Base-by-base conservation (phyloP, 73 alveolate species). In the Blepharisma japonicum region DNA sequence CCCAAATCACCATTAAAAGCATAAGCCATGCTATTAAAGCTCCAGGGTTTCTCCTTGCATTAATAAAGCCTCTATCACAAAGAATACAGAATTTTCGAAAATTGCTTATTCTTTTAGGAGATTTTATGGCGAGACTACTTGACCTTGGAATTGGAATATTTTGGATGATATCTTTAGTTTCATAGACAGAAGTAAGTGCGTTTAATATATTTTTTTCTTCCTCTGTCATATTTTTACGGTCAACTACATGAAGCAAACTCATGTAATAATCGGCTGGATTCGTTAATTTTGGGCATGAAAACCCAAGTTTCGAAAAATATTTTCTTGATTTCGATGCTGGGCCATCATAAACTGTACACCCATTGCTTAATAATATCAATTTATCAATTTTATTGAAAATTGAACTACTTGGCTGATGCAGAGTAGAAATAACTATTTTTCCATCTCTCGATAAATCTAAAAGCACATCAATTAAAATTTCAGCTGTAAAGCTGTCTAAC, bases 331-430 rank as follows among this genome's bases (percentile, higher is more conserved):
- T 77, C 45, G 77, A 46, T 18, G 81, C 61, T 2, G 84, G 83
- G 6, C 84, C 84, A 18, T 70, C 45, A 70, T 85, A 87, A 72
- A 87, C 56, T 18, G 77, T 70, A 55, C 81, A 74, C 56, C 94
- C 94, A 32, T 83, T 74, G 76, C 74, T 71, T 85, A 90, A 71
- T 23, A 90, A 56, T 71, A 91, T 88, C 9, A 91, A 8, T 76
- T 84, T 85, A 79, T 91, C 97, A 78, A 91, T 88, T 79, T 77
- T 81, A 14, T 86, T 71, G 21, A 84, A 82, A 6, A 89, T 87
- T 55, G 89, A 94, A 8, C 95, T 83, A 76, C 84, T 79, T 11
- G 98, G 98, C 81, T 92, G 91, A 88, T 92, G 98, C 67, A 92
- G 89, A 6, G 96, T 90, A 50, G 82, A 49, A 66, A 92, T 85